A percentile compares a stretch with the other conserved stretches of the same genome.
These are phyloP conservation scores for Coniochaeta sp. DNA, from an alignment of 2,329 filamentous ascomycete species.

Conservation along the genomic window DNA sequence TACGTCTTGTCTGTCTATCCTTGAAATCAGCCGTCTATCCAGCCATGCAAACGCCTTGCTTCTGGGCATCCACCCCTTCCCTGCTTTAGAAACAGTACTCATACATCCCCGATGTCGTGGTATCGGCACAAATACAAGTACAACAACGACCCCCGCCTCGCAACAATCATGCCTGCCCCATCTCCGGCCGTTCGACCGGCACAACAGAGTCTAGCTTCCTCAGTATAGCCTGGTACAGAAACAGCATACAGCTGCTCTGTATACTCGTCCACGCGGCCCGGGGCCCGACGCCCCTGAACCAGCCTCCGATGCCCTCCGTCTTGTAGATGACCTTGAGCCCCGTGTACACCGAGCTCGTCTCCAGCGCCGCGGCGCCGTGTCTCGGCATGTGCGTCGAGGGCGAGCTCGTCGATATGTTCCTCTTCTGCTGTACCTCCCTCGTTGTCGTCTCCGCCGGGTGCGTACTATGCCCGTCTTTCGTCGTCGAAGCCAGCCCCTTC, in stretches of 20 bases:
- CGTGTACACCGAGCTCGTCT: slow-evolving; percentile 83
- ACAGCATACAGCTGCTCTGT: slow-evolving; percentile 93
- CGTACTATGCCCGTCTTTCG: slow-evolving; percentile 2
- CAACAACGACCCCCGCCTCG: background rate
- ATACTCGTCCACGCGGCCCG: slow-evolving; percentile 95
- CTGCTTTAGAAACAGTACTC: background rate
- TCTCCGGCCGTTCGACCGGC: slow-evolving; percentile 15
- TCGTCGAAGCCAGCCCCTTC: slow-evolving; percentile 14
- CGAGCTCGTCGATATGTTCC: slow-evolving; percentile 82
- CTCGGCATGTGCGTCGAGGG: slow-evolving; percentile 76
- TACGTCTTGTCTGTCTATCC: background rate
- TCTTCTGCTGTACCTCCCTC: slow-evolving; percentile 38
- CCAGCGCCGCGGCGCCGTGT: slow-evolving; percentile 70
- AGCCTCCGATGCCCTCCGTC: slow-evolving; percentile 79
- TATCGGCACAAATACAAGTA: background rate
- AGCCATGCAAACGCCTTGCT: slow-evolving; percentile 1
- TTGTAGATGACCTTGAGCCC: slow-evolving; percentile 83
- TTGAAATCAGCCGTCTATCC: background rate
- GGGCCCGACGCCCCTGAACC: slow-evolving; percentile 92
- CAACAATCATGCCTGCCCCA: background rate
- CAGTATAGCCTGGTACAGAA: slow-evolving; percentile 85
- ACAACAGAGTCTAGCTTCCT: slow-evolving; percentile 59
- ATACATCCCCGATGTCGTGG: background rate
- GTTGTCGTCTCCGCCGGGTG: slow-evolving; percentile 4
- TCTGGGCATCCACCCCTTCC: background rate